Evolutionary conservation across 1,284 basidiomycete species (phyloP).

Genomic region (Blastosporella zonata): DNA sequence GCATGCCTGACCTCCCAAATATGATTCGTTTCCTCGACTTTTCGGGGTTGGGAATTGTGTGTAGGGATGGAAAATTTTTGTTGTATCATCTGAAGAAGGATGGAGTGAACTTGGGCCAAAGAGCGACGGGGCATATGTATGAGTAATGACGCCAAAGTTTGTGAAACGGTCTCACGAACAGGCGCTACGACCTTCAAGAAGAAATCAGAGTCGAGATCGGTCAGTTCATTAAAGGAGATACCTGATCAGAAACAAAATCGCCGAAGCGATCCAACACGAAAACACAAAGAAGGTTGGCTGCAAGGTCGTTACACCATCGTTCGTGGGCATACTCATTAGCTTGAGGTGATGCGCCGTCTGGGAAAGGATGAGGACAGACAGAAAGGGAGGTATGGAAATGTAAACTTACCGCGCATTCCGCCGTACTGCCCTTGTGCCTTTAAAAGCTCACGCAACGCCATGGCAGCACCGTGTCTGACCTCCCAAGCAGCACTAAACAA

Average conservation of each 20-base stretch:
- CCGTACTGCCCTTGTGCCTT: slow-evolving; percentile 83
- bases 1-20: slow-evolving; percentile 99
- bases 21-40: slow-evolving; percentile 57
- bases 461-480: slow-evolving; percentile 89
- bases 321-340: slow-evolving; percentile 73
- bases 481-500: slow-evolving; percentile 92
- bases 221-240: slow-evolving; percentile 20
- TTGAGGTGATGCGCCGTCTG: slow-evolving; percentile 46
- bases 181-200: slow-evolving; percentile 88
- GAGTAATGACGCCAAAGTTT: slow-evolving; percentile 89
- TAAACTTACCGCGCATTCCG: slow-evolving; percentile 66
- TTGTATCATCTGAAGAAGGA: slow-evolving; percentile 91
- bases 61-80: slow-evolving; percentile 66
- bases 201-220: background rate
- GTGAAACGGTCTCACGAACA: slow-evolving; percentile 94
- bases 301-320: slow-evolving; percentile 86
- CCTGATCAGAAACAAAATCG: slow-evolving; percentile 96
- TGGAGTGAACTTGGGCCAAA: slow-evolving; percentile 76
- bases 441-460: slow-evolving; percentile 88
- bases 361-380: slow-evolving; percentile 8
- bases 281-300: slow-evolving; percentile 85
- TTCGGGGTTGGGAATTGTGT: slow-evolving; percentile 26
- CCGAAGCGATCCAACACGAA: slow-evolving; percentile 97
- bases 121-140: slow-evolving; percentile 81
- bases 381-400: slow-evolving; percentile 3